Conservation (phyloP, 352 stramenopile genomes). For the Phytophthora capsici region DNA sequence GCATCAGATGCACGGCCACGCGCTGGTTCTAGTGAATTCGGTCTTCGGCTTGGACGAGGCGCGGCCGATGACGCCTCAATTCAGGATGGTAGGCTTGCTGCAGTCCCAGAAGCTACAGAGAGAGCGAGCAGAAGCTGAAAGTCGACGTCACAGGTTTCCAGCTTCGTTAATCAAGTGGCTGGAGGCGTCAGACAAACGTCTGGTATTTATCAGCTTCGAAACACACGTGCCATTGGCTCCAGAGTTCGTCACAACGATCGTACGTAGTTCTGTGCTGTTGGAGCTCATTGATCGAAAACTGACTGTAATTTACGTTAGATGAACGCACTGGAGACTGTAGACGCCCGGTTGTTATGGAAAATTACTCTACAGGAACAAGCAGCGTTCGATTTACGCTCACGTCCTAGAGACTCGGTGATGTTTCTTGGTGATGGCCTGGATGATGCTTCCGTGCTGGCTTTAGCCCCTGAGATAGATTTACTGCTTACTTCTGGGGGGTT, state of each 20-base stretch:
- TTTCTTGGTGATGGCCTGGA: conserved; percentile 58
- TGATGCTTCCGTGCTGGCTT: conserved; percentile 51
- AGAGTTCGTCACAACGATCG: conserved; percentile 61
- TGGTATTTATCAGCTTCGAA: conserved; percentile 73
- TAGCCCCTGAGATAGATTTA: conserved; percentile 49
- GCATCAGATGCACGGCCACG: conserved; percentile 56
- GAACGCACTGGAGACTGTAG: conserved; percentile 58
- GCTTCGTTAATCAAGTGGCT: conserved; percentile 48
- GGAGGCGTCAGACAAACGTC: conserved; percentile 29
- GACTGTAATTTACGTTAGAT: conserved; percentile 43
- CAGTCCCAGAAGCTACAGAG: conserved; percentile 41
- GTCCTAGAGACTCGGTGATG: conserved; percentile 53
- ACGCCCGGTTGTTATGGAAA: conserved; percentile 65
- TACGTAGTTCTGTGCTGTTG: conserved; percentile 31
- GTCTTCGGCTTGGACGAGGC: conserved; percentile 85
- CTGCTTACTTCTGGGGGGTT: conserved; percentile 72
- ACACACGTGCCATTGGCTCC: conserved; percentile 53
- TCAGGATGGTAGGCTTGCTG: conserved; percentile 77
- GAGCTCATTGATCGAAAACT: not conserved
- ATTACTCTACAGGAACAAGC: conserved; percentile 62
- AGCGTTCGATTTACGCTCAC: conserved; percentile 61
- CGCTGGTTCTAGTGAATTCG: conserved; percentile 83
- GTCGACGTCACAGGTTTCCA: conserved; percentile 39
- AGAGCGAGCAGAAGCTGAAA: conserved; percentile 22
- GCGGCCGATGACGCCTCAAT: conserved; percentile 75